phyloP scores from a whole-genome alignment of 169 alveolate species.

The Amoebophrya sp. region DNA sequence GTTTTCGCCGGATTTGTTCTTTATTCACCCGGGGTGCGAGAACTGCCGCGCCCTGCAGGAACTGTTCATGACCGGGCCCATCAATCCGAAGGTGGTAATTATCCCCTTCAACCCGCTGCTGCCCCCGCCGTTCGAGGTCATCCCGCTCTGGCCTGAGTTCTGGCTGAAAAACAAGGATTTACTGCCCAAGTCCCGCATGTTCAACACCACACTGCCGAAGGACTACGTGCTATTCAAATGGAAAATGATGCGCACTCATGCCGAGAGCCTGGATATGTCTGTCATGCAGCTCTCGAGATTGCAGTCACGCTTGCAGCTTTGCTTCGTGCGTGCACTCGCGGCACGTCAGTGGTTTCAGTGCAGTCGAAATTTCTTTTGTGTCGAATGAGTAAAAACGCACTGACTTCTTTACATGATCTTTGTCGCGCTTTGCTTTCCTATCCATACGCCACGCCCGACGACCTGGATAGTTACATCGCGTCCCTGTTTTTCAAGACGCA shows the following conservation, averaged over 20 bases:
- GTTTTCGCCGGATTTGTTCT: not conserved
- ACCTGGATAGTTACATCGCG: not conserved
- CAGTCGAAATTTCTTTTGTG: no score
- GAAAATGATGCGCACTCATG: no score
- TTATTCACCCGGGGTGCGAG: not conserved
- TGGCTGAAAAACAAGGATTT: not conserved
- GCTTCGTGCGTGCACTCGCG: no score
- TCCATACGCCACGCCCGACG: conserved; percentile 28
- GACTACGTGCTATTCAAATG: no score
- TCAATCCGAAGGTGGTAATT: not conserved
- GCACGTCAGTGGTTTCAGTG: no score
- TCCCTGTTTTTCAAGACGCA: conserved; percentile 12
- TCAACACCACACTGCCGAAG: not conserved
- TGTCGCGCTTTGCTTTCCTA: no score
- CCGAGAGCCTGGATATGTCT: no score
- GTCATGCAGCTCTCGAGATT: no score
- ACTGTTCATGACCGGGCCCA: conserved; percentile 9
- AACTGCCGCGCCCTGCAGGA: conserved; percentile 24
- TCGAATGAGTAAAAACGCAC: no score
- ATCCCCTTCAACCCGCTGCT: conserved; percentile 5
- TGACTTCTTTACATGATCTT: no score
- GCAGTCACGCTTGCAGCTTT: no score
- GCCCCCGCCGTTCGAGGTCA: not conserved
- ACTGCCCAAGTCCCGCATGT: not conserved
- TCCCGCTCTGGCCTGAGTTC: not conserved